phyloP scores from a whole-genome alignment of 2,329 filamentous ascomycete species.

The Phaeosphaeriaceae sp. region DNA sequence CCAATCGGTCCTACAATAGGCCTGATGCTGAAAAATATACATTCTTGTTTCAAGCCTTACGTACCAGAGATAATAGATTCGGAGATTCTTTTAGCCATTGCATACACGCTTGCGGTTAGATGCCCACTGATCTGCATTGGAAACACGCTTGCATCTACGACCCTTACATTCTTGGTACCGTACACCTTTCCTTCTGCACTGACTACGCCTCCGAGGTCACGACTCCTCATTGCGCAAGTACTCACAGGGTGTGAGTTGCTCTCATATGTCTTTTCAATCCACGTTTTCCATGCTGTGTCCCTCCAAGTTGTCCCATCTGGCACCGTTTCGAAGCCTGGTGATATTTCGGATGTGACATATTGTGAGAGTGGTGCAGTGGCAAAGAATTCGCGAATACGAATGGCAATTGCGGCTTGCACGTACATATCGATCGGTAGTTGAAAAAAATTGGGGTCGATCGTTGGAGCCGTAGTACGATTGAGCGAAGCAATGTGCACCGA shows the following conservation, averaged over 20 bases:
- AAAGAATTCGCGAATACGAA: slow-evolving; percentile 41
- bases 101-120: slow-evolving; percentile 46
- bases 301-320: slow-evolving; percentile 22
- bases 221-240: slow-evolving; percentile 43
- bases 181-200: slow-evolving; percentile 41
- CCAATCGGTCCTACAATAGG: too few species aligned
- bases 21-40: too few species aligned
- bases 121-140: slow-evolving; percentile 45
- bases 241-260: slow-evolving; percentile 44
- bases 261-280: slow-evolving; percentile 26
- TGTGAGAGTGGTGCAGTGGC: slow-evolving; percentile 31
- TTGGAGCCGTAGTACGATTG: slow-evolving; percentile 44
- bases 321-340: slow-evolving; percentile 29
- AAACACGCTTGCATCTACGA: slow-evolving; percentile 48
- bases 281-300: slow-evolving; percentile 27
- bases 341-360: slow-evolving; percentile 25
- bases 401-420: slow-evolving; percentile 43
- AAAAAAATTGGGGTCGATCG: slow-evolving; percentile 53
- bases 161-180: slow-evolving; percentile 43
- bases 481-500: slow-evolving; percentile 39
- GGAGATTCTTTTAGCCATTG: slow-evolving; percentile 44
- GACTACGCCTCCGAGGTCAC: slow-evolving; percentile 44
- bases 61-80: slow-evolving; percentile 24
- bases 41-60: neutral
- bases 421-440: slow-evolving; percentile 48